Evolutionary conservation across 257 asterid species (phyloP), one percentile per base, ranked within the genome.

Genomic region (Jacaranda copaia): DNA sequence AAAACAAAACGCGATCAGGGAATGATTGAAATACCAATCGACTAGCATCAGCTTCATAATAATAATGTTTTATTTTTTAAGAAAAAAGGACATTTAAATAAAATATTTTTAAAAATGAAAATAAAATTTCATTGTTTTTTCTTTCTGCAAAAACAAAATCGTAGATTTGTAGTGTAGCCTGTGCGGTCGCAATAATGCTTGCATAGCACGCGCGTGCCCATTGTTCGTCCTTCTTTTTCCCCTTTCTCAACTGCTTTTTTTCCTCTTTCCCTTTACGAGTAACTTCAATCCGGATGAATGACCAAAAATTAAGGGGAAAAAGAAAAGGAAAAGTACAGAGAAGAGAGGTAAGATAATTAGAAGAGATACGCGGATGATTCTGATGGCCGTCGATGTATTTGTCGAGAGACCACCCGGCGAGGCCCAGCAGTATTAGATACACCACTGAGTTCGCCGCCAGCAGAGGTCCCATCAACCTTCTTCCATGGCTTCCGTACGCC

Each of bases 311-410:
- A 35, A 3, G 4, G 71, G n/a, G 51, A 32, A 5, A 18, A 25
- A 25, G 32, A n/a, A 51, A 48, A 15, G 11, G n/a, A 56, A 19
- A 18, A 5, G 4, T 3, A 19, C 49, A 19, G 8, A 52, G 61
- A 55, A 56, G 13, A 18, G 5, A 60, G 39, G 46, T 35, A 45
- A 53, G 32, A 25, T 25, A 25, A 25, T 25, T 25, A 8, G 49
- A 19, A 55, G 12, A 76, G 81, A 43, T 39, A 90, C 97, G 90
- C 0, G 97, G 96, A 70, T 93, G 98, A 76, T 88, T 72, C 70
- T 93, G 96, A 76, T 93, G 84, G 74, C 94, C 98, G 82, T 91
- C 89, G 69, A 93, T 93, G 90, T 91, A 89, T 78, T 93, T 89
- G 87, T 93, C 88, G 60, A 93, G 76, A 74, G 96, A 91, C 96